A percentile compares a stretch with the other conserved stretches of the same genome.
These are phyloP conservation scores for Odonthalia washingtoniensis DNA, from an alignment of 31 red algal genomes.

Conservation along the genomic window DNA sequence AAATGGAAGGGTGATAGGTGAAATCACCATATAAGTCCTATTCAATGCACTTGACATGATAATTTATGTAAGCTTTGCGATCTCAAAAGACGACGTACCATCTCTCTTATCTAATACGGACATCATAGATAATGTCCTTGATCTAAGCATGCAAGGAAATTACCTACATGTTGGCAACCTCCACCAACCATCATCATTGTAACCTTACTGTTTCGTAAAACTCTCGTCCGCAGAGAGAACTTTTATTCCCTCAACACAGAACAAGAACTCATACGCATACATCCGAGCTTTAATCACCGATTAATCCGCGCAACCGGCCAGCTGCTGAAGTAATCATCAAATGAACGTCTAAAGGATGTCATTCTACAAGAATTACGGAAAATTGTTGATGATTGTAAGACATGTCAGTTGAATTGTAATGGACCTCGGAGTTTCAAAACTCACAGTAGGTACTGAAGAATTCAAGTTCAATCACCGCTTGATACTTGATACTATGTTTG, in stretches of 20 bases:
- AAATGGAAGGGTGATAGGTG: neutral
- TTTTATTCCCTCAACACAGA: slow-evolving; percentile 29
- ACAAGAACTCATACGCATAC: neutral
- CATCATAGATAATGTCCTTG: too few species aligned
- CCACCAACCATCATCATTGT: too few species aligned
- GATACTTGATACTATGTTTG: slow-evolving; percentile 26
- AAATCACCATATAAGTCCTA: neutral
- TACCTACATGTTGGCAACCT: neutral
- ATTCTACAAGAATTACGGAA: neutral
- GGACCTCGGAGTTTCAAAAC: slow-evolving; percentile 39
- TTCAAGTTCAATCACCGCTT: slow-evolving; percentile 39
- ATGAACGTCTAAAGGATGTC: neutral
- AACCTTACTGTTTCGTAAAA: too few species aligned
- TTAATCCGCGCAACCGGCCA: neutral
- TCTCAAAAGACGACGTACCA: neutral
- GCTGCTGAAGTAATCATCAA: neutral
- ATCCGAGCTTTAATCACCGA: slow-evolving; percentile 6
- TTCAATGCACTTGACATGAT: slow-evolving; percentile 25
- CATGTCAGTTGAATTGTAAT: neutral
- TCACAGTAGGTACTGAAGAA: slow-evolving; percentile 41
- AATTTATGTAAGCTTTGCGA: slow-evolving; percentile 23
- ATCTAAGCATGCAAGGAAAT: too few species aligned
- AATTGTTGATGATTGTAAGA: neutral
- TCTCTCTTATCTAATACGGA: neutral
- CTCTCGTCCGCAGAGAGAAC: neutral